Evolutionary conservation across 768 basidiomycete species (phyloP).

Genomic region (Panaeolus papilionaceus): DNA sequence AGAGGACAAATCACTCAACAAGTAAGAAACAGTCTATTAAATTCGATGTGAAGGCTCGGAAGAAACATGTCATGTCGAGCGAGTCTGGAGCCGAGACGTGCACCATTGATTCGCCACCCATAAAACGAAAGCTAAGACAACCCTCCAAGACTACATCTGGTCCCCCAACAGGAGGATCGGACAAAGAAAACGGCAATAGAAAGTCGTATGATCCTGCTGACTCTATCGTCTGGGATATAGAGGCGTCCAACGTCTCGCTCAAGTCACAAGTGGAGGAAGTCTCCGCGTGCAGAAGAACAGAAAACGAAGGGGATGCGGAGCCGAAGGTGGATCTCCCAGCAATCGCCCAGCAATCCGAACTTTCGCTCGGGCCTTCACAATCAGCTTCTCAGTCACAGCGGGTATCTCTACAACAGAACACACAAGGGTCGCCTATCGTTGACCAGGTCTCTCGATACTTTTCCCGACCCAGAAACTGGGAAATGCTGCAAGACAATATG

Average conservation of each 20-base stretch:
- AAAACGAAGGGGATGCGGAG: background rate
- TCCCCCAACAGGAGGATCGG: background rate
- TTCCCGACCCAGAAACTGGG: background rate
- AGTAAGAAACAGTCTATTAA: background rate
- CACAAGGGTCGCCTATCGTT: slow-evolving; percentile 31
- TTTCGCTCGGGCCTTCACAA: slow-evolving; percentile 32
- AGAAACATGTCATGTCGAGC: background rate
- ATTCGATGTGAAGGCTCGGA: background rate
- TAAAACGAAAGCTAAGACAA: background rate
- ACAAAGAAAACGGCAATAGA: background rate
- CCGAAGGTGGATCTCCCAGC: background rate
- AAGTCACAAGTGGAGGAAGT: background rate
- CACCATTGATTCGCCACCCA: background rate
- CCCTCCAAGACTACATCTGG: background rate
- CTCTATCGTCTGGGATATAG: slow-evolving; percentile 42
- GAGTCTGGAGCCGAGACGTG: background rate
- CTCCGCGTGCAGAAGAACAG: background rate
- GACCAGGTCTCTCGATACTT: slow-evolving; percentile 28
- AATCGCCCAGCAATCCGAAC: background rate
- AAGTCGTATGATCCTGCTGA: slow-evolving; percentile 30
- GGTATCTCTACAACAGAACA: background rate
- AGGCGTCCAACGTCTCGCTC: slow-evolving; percentile 24
- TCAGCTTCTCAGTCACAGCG: slow-evolving; percentile 33
- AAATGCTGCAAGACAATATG: background rate
- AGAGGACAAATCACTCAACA: background rate